A percentile compares a stretch with the other conserved stretches of the same genome.
phyloP scores from a whole-genome alignment of 1,284 basidiomycete genomes.

The Filobasidium uniguttulatum region DNA sequence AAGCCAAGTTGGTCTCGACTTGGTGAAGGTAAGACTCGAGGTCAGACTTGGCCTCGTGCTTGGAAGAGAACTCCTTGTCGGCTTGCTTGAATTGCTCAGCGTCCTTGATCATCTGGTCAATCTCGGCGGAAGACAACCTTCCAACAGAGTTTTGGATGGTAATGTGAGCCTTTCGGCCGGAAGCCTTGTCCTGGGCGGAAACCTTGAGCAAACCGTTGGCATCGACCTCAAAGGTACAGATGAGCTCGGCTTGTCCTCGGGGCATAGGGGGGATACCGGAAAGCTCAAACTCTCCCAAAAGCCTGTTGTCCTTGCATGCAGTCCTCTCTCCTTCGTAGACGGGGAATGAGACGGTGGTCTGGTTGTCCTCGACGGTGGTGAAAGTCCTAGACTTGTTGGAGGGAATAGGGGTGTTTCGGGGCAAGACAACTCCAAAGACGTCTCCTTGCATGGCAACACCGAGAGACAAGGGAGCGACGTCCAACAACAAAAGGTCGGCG shows the following conservation, averaged over 20 bases:
- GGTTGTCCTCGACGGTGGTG: conserved; percentile 97
- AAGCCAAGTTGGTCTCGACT: conserved; percentile 82
- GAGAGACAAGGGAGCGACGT: conserved; percentile 88
- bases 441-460: conserved; percentile 98
- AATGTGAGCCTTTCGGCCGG: conserved; percentile 91
- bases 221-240: conserved; percentile 93
- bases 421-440: conserved; percentile 90
- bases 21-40: conserved; percentile 91
- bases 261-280: conserved; percentile 93
- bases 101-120: conserved; percentile 97
- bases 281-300: conserved; percentile 95
- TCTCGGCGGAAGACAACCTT: conserved; percentile 84
- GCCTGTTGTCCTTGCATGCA: conserved; percentile 89
- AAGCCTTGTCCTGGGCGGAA: conserved; percentile 83
- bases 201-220: conserved; percentile 91
- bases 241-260: conserved; percentile 88
- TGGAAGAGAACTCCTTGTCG: conserved; percentile 91
- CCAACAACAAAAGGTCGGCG: conserved; percentile 83
- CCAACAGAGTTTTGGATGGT: conserved; percentile 72
- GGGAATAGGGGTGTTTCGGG: conserved; percentile 92
- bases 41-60: conserved; percentile 91
- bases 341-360: conserved; percentile 93
- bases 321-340: conserved; percentile 97
- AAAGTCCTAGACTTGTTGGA: conserved; percentile 92
- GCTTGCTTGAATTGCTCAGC: conserved; percentile 91